Evolutionary conservation across 2,329 filamentous ascomycete species (phyloP), one percentile per base, ranked within the genome.

Genomic region (Elsinoe arachidis): DNA sequence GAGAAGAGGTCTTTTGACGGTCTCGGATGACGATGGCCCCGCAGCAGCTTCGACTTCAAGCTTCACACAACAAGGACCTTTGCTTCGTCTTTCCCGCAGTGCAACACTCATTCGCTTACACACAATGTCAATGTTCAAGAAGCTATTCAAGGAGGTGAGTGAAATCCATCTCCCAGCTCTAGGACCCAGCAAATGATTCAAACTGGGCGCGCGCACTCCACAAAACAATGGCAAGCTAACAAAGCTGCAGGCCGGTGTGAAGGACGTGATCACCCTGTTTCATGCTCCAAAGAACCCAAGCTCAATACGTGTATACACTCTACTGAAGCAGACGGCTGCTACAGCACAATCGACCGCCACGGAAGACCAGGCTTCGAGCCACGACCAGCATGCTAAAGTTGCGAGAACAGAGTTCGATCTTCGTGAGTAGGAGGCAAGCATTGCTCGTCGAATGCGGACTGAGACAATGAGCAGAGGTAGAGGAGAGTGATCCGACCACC

Each of bases 211-310:
- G 37, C 35, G n/a, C 41, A 55, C 14, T 30, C 7, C 7, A 5
- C 26, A 7, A 30, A 35, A 14, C 17, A 38, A 33, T 26, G 35
- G 12, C 46, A 21, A 17, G 26, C 47, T 58, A 43, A 53, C 49
- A 5, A 37, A 9, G 3, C 1, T 10, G 5, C 41, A 75, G 76
- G 68, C 71, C 52, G 75, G 74, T 64, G 71, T 72, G 61, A 78
- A 77, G 67, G 91, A 97, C 77, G 88, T 95, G 64, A 83, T 97
- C 70, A 97, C 92, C 61, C 85, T 99, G 78, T 99, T 97, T 80
- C 91, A 96, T 81, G 88, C 88, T 73, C 82, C 92, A 58, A 80
- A 79, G 65, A 81, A 82, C 56, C 81, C 86, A 19, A 79, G 86
- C 62, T 96, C 91, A 2, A 77, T 82, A 53, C 83, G 86, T 60